These are phyloP conservation scores for Salix koriyanagi DNA, from an alignment of 345 rosid genomes.

Conservation along the genomic window DNA sequence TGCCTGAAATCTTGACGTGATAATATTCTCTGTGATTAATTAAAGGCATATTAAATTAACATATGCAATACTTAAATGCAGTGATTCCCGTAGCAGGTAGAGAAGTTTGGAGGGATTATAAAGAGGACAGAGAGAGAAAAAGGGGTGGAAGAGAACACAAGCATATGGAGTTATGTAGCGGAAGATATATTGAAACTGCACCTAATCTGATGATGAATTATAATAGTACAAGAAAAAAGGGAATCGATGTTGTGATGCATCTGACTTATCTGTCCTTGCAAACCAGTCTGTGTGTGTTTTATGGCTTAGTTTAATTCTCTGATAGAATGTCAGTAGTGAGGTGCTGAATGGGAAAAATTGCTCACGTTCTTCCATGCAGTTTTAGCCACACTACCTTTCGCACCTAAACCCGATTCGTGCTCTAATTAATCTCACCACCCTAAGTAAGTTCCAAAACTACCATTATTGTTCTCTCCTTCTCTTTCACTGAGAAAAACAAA, in stretches of 20 bases:
- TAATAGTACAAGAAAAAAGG: conserved; percentile 54
- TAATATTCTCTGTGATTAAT: conserved; percentile 45
- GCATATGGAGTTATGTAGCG: conserved; percentile 42
- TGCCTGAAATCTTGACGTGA: conserved; percentile 34
- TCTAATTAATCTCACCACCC: background rate
- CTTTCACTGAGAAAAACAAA: background rate
- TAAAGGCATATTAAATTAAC: conserved; percentile 9
- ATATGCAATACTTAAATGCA: conserved; percentile 39
- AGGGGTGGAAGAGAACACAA: conserved; percentile 41
- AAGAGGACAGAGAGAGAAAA: conserved; percentile 14
- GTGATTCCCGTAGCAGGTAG: conserved; percentile 65
- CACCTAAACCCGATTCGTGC: conserved; percentile 3
- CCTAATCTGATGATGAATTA: conserved; percentile 32
- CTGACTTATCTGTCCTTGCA: conserved; percentile 39
- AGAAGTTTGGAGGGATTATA: conserved; percentile 57
- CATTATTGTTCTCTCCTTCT: background rate
- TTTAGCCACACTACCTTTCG: conserved; percentile 15
- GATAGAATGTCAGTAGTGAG: conserved; percentile 60
- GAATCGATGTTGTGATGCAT: conserved; percentile 65
- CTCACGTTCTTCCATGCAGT: conserved; percentile 37
- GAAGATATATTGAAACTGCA: conserved; percentile 9
- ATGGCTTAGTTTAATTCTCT: conserved; percentile 35
- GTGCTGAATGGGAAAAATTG: conserved; percentile 47
- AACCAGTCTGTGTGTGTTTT: conserved; percentile 21
- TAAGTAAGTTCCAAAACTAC: background rate